These are phyloP conservation scores for Byssochlamys sp. DNA, from an alignment of 2,329 filamentous ascomycete species.

Conservation along the genomic window DNA sequence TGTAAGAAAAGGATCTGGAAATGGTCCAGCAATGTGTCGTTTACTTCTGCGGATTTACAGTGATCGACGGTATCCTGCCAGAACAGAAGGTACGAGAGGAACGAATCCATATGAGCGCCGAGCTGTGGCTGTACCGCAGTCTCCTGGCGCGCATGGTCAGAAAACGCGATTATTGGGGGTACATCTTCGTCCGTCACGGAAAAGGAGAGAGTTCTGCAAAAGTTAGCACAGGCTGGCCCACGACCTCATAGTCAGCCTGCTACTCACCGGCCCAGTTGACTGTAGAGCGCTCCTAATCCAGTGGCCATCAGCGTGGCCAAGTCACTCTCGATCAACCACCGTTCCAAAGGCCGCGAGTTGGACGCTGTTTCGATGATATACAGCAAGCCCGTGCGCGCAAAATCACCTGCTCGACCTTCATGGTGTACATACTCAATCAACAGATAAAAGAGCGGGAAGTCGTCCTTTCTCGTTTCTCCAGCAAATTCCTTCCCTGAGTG, in stretches of 20 bases:
- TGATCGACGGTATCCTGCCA: constrained; percentile 98
- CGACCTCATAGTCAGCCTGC: not conserved
- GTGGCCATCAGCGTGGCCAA: constrained; percentile 95
- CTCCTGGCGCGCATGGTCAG: constrained; percentile 69
- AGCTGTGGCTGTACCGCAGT: constrained; percentile 71
- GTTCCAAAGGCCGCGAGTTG: constrained; percentile 69
- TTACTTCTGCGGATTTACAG: constrained; percentile 83
- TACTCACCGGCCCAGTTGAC: constrained; percentile 52
- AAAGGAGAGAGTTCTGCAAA: constrained; percentile 63
- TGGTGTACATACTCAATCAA: constrained; percentile 94
- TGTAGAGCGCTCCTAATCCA: constrained; percentile 70
- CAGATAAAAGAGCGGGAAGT: constrained; percentile 92
- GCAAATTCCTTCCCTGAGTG: constrained; percentile 60
- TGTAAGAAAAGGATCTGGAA: constrained; percentile 95
- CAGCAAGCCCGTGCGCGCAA: constrained; percentile 82
- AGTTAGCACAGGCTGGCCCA: constrained; percentile 1
- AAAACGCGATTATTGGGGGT: constrained; percentile 75
- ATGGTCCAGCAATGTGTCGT: constrained; percentile 85
- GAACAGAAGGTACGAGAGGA: constrained; percentile 87
- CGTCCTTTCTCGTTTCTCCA: constrained; percentile 74
- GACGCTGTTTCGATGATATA: constrained; percentile 94
- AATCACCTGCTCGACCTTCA: constrained; percentile 88
- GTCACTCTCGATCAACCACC: constrained; percentile 96
- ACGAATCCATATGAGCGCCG: constrained; percentile 79
- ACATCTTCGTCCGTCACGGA: constrained; percentile 60